phyloP scores from a whole-genome alignment of 2,329 filamentous ascomycete species.

The Cercospora zeae-maydis region DNA sequence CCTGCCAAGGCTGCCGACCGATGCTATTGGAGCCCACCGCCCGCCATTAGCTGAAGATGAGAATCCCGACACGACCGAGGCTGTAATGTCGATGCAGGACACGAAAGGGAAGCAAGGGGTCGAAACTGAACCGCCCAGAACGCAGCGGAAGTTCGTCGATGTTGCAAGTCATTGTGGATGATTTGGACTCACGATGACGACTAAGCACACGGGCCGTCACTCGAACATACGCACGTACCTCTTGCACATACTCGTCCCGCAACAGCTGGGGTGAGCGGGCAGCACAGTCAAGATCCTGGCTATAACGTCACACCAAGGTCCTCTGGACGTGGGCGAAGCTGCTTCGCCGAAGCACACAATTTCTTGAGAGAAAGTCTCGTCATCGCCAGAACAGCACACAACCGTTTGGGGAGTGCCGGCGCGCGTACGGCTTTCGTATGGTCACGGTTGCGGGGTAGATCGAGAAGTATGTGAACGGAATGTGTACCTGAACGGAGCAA shows the following conservation, averaged over 20 bases:
- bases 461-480: not conserved
- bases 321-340: not conserved
- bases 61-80: not conserved
- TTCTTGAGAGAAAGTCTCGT: too few relatives aligned
- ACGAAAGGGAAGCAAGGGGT: not conserved
- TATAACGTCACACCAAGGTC: not conserved
- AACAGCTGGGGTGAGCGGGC: not conserved
- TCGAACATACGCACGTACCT: not conserved
- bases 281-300: not conserved
- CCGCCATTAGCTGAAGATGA: not conserved
- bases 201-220: not conserved
- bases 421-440: not conserved
- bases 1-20: not conserved
- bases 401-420: not conserved
- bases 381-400: not conserved
- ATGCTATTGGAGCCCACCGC: not conserved
- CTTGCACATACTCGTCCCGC: not conserved
- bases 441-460: not conserved
- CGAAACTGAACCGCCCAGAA: not conserved
- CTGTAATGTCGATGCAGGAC: not conserved
- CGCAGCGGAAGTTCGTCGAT: not conserved
- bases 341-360: not conserved
- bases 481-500: not conserved
- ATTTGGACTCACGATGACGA: not conserved
- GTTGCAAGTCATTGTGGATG: not conserved